Evolutionary conservation across 2,329 filamentous ascomycete species (phyloP).

Genomic region (Emmonsia crescens): DNA sequence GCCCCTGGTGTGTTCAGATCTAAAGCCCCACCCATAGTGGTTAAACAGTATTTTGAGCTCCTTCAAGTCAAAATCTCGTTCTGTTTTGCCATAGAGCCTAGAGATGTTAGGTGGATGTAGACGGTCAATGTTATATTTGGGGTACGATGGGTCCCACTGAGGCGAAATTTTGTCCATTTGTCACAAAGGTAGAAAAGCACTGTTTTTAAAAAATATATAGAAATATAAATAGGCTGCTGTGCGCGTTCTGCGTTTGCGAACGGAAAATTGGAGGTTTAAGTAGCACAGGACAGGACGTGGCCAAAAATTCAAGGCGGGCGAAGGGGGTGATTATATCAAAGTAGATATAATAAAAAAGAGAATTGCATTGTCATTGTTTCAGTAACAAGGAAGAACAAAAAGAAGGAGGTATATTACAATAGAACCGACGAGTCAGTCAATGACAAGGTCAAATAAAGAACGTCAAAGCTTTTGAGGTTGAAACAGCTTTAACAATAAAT

Average conservation of each 20-base stretch:
- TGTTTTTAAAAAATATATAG: too few species aligned
- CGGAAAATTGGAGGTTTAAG: not conserved
- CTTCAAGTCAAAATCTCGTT: slow-evolving; percentile 1
- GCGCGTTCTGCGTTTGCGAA: not conserved
- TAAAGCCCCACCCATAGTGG: slow-evolving; percentile 13
- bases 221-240: too few species aligned
- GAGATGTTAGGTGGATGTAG: not conserved
- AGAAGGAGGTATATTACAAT: not conserved
- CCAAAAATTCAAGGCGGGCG: not conserved
- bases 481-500: not conserved
- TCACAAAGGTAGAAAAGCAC: not conserved
- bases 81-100: slow-evolving; percentile 8
- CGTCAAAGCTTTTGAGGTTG: not conserved
- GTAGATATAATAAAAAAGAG: not conserved
- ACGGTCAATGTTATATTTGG: not conserved
- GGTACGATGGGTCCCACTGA: not conserved
- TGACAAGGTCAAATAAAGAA: not conserved
- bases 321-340: not conserved
- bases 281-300: not conserved
- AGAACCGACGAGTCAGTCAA: not conserved
- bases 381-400: not conserved
- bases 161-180: not conserved
- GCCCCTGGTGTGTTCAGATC: too few species aligned
- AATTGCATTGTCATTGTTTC: not conserved
- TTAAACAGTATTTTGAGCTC: slow-evolving; percentile 8